Evolutionary conservation across 371 early-diverging fungal genomes (phyloP).

Genomic region (Mucor plumbeus): DNA sequence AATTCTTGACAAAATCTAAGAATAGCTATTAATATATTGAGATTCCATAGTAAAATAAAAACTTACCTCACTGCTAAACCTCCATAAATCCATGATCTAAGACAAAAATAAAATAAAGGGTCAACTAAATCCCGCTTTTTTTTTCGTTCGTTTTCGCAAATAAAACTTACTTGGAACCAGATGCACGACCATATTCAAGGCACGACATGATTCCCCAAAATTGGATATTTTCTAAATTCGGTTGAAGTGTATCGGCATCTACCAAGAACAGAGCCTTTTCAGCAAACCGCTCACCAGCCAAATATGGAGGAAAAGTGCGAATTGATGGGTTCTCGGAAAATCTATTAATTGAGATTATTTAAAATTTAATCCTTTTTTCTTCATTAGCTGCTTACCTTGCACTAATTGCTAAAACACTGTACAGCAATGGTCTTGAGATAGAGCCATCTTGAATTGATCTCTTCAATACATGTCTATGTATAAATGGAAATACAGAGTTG

Average conservation of each 20-base stretch:
- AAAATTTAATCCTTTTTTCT: background rate
- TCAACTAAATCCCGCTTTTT: conserved; percentile 5
- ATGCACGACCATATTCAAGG: conserved; percentile 64
- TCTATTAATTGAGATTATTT: conserved; percentile 12
- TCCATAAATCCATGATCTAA: conserved; percentile 68
- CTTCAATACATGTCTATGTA: conserved; percentile 45
- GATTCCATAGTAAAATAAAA: too few relatives aligned
- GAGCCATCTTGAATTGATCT: conserved; percentile 37
- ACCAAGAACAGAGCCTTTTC: conserved; percentile 47
- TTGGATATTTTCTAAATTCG: conserved; percentile 61
- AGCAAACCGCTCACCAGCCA: conserved; percentile 49
- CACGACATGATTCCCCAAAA: conserved; percentile 65
- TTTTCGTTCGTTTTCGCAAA: background rate
- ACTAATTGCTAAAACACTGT: conserved; percentile 48
- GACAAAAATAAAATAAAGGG: background rate
- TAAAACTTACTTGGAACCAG: conserved; percentile 55
- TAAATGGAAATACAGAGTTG: conserved; percentile 60
- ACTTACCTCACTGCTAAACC: conserved; percentile 60
- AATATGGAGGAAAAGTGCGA: conserved; percentile 47
- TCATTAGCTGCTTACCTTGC: conserved; percentile 35
- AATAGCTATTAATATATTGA: background rate
- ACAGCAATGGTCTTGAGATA: conserved; percentile 44
- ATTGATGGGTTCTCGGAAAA: conserved; percentile 49
- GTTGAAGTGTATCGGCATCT: conserved; percentile 47
- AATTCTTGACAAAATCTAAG: conserved; percentile 62